phyloP scores from a whole-genome alignment of 2,329 filamentous ascomycete genomes.

The Pseudopyrenochaeta lycopersici region DNA sequence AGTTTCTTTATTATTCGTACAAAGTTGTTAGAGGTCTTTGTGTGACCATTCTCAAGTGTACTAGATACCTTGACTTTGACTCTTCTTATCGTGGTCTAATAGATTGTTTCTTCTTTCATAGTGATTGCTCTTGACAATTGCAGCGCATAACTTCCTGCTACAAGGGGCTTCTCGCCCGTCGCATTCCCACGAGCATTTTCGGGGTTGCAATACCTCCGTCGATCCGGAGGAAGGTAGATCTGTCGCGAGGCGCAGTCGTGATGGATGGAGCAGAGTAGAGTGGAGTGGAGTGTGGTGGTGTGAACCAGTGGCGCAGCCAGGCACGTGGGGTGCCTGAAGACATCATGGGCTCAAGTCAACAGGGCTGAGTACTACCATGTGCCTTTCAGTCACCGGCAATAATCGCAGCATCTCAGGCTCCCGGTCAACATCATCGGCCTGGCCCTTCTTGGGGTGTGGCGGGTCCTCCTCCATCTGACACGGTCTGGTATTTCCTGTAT shows the following conservation, averaged over 20 bases:
- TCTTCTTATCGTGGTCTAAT: too few species aligned
- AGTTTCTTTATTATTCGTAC: background rate
- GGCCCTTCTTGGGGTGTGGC: conserved; percentile 31
- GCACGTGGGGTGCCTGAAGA: conserved; percentile 11
- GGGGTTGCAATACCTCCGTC: background rate
- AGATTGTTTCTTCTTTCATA: background rate
- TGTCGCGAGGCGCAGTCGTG: conserved; percentile 12
- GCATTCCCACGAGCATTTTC: background rate
- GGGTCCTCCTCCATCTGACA: conserved; percentile 57
- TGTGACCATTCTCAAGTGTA: too few species aligned
- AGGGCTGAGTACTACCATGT: conserved; percentile 3
- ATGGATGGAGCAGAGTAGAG: conserved; percentile 1
- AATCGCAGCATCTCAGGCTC: background rate
- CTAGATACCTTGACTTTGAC: too few species aligned
- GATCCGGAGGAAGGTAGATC: background rate
- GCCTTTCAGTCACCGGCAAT: conserved; percentile 3
- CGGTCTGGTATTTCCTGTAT: conserved; percentile 87
- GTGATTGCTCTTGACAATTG: background rate
- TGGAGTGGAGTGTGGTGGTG: conserved; percentile 6
- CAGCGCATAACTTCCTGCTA: background rate
- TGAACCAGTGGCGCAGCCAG: conserved; percentile 19
- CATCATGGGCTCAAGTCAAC: conserved; percentile 3
- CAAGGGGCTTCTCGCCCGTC: background rate
- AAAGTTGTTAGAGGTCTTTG: too few species aligned
- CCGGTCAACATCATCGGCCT: conserved; percentile 14